These are phyloP conservation scores for Barnettozyma pratensis DNA, from an alignment of 805 yeast species.

Conservation along the genomic window DNA sequence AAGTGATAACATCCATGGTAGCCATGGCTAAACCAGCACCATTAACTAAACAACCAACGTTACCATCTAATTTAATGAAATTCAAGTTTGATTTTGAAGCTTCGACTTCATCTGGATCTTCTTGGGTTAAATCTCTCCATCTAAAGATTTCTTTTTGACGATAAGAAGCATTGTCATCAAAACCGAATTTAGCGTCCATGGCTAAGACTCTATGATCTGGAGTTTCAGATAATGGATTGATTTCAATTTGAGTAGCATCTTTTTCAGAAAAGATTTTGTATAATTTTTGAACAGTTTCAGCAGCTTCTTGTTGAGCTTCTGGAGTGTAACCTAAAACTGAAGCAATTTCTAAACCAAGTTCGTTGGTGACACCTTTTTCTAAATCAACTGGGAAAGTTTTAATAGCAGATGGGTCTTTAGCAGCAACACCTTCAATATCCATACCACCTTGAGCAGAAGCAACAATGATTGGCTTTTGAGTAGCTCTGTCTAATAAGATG, in stretches of 20 bases:
- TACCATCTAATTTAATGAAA: conserved; percentile 97
- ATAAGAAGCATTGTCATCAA: conserved; percentile 94
- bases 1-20: conserved; percentile 97
- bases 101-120: conserved; percentile 94
- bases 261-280: conserved; percentile 85
- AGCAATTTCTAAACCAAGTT: conserved; percentile 72
- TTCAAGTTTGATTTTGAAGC: conserved; percentile 89
- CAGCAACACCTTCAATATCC: conserved; percentile 99
- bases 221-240: conserved; percentile 95
- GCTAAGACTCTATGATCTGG: conserved; percentile 86
- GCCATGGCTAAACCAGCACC: conserved; percentile 99
- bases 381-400: conserved; percentile 79
- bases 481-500: conserved; percentile 88
- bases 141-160: conserved; percentile 92
- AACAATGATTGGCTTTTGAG: conserved; percentile 87
- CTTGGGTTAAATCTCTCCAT: conserved; percentile 97
- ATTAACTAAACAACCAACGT: conserved; percentile 97
- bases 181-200: conserved; percentile 98
- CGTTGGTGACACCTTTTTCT: conserved; percentile 73
- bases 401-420: conserved; percentile 84
- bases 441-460: conserved; percentile 99
- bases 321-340: conserved; percentile 73
- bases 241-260: conserved; percentile 98
- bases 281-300: conserved; percentile 77
- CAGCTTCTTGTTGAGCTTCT: conserved; percentile 79